Conservation (phyloP, 257 asterid genomes). For the Phtheirospermum japonicum region DNA sequence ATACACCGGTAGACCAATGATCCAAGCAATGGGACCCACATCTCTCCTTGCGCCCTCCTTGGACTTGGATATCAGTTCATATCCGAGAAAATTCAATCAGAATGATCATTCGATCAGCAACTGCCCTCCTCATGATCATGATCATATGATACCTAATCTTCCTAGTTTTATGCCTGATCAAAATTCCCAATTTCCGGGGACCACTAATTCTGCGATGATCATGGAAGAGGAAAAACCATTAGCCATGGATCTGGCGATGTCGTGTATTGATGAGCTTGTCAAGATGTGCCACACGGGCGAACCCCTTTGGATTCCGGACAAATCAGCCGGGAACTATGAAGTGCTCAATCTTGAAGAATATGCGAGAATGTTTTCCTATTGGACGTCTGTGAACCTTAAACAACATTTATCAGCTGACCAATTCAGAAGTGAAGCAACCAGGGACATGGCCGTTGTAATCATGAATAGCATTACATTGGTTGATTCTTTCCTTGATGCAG, state of each 20-base stretch:
- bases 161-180: slow-evolving; percentile 46
- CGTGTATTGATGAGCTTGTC: slow-evolving; percentile 54
- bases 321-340: slow-evolving; percentile 26
- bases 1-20: slow-evolving; percentile 62
- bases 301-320: slow-evolving; percentile 60
- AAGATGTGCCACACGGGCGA: slow-evolving; percentile 66
- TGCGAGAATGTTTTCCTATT: slow-evolving; percentile 47
- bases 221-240: slow-evolving; percentile 70
- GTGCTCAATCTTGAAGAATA: slow-evolving; percentile 70
- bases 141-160: slow-evolving; percentile 36
- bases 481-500: slow-evolving; percentile 88
- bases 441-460: slow-evolving; percentile 70
- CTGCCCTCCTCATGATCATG: slow-evolving; percentile 27
- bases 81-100: slow-evolving; percentile 53
- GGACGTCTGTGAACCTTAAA: slow-evolving; percentile 47
- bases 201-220: slow-evolving; percentile 42
- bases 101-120: slow-evolving; percentile 35
- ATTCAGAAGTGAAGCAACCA: slow-evolving; percentile 63
- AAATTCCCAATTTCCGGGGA: slow-evolving; percentile 40
- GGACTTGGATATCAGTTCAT: slow-evolving; percentile 60
- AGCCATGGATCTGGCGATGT: slow-evolving; percentile 68
- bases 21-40: slow-evolving; percentile 35
- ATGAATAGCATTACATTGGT: slow-evolving; percentile 92
- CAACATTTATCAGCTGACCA: slow-evolving; percentile 30
- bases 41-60: slow-evolving; percentile 46